Base-by-base conservation (phyloP, 2,329 filamentous ascomycete genomes). In the Pestalotiopsis sp. region DNA sequence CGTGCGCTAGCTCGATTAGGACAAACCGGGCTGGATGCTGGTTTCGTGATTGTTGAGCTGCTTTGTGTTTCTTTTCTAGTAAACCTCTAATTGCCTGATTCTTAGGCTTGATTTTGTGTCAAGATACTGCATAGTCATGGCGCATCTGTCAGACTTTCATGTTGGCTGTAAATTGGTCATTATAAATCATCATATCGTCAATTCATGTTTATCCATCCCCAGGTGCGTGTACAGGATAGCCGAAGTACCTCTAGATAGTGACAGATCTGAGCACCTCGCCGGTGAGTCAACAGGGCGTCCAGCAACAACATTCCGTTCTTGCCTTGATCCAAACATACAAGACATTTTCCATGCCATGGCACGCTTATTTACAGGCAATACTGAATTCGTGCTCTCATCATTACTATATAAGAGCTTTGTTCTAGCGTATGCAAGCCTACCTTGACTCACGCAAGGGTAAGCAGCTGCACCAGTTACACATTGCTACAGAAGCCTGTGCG, bases 251-350 rank as follows among this genome's bases (percentile, higher is more conserved):
- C 2, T 12, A 59, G 57, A 27, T 39, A 20, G 36, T 20, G 27
- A 20, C 14, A 13, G 11, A 62, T 2, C n/a, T 36, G 14, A 36
- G n/a, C 25, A 13, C 61, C 38, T 68, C 27, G 63, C 68, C 68
- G 68, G 59, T 68, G 68, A 70, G 56, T 70, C 68, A 68, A 66
- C 25, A 49, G 49, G 56, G 23, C 36, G 27, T 13, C 23, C 45
- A n/a, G 25, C 14, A 6, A 27, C 39, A n/a, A 25, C 49, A 63
- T 64, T 69, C 23, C 65, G 61, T 11, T 41, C 27, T 13, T 27
- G 14, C 49, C 14, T 36, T 36, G 23, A 31, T 58, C 9, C 14
- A 36, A 11, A 23, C 20, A 25, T 27, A 27, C 17, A 20, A 66
- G 49, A 66, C 62, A 64, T n/a, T 49, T 36, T 45, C 31, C 31